Base-by-base conservation (phyloP, 257 asterid species). In the Fraxinus pennsylvanica region DNA sequence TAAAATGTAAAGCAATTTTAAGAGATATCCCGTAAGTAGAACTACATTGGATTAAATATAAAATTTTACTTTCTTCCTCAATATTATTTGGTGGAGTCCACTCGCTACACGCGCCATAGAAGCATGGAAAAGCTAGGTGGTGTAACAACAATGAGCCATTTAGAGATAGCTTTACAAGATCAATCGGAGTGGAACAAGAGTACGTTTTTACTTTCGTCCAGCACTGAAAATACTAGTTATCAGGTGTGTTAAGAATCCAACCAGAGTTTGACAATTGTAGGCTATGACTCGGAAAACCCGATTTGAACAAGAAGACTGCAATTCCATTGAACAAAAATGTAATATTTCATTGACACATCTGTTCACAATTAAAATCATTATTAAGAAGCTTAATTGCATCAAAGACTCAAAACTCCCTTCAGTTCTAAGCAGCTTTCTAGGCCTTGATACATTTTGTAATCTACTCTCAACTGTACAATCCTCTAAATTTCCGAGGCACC, bases 391-490 rank as follows among this genome's bases (percentile, higher is more conserved):
- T 3, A 0, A 76, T 25, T 25, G 67, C 80, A 77, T 59, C 78
- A 70, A 21, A 66, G 71, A 59, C 80, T 72, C 88, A 81, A 72
- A 78, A 79, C 79, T 84, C 84, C 76, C 86, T 82, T 79, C 75
- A 9, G 33, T 2, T 25, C 69, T 63, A 63, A 63, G 69, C 19
- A 25, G 83, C 79, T 84, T 74, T 73, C 71, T 80, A 79, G 27
- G 27, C 79, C 79, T 76, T 75, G 69, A 43, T 70, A 86, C 82
- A 83, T 71, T 77, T 79, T 71, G 35, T 78, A 32, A 81, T 83
- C 86, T 81, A 84, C 78, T 76, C 85, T 85, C 85, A 78, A 72
- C 89, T 88, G 85, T 87, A 88, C 94, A 88, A 80, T 81, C 94
- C 86, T 82, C 85, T 78, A 81, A 77, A 68, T 84, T 79, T 84